Conservation (phyloP, 352 stramenopile species). For the Globisporangium barbulae region DNA sequence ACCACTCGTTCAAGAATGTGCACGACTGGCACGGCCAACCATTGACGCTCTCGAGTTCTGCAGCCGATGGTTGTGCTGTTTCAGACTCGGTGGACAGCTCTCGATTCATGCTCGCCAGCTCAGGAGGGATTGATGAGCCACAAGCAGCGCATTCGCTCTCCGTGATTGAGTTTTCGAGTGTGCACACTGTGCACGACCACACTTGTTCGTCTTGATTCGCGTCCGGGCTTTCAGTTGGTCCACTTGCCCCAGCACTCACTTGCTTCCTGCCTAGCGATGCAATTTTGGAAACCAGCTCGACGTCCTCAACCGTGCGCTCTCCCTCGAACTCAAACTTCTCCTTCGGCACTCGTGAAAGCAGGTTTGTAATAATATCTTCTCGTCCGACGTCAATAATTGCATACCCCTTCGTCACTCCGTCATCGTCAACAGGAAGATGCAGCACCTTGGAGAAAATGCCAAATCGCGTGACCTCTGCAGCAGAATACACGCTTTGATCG, state of each 20-base stretch:
- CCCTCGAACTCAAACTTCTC: constrained; percentile 64
- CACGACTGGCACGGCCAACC: constrained; percentile 65
- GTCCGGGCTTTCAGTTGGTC: background rate
- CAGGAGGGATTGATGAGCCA: constrained; percentile 50
- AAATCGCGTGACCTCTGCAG: constrained; percentile 54
- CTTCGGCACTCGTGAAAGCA: constrained; percentile 42
- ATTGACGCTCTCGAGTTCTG: background rate
- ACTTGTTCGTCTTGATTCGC: constrained; percentile 26
- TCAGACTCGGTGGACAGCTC: constrained; percentile 5
- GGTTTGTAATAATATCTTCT: constrained; percentile 53
- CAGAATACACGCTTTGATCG: constrained; percentile 72
- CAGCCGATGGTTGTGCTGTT: background rate
- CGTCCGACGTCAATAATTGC: constrained; percentile 67
- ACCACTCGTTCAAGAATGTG: constrained; percentile 69
- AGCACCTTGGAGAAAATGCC: constrained; percentile 60
- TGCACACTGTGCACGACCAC: constrained; percentile 67
- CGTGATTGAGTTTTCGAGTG: constrained; percentile 56
- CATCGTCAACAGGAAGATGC: constrained; percentile 46
- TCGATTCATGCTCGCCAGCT: constrained; percentile 30
- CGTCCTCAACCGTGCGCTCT: constrained; percentile 39
- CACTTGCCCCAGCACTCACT: background rate
- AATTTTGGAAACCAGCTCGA: constrained; percentile 34
- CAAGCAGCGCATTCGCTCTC: constrained; percentile 66
- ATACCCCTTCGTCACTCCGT: constrained; percentile 50
- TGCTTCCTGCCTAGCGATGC: constrained; percentile 9